Base-by-base conservation (phyloP, 768 basidiomycete species). In the Dictyophora rubrovolvata region DNA sequence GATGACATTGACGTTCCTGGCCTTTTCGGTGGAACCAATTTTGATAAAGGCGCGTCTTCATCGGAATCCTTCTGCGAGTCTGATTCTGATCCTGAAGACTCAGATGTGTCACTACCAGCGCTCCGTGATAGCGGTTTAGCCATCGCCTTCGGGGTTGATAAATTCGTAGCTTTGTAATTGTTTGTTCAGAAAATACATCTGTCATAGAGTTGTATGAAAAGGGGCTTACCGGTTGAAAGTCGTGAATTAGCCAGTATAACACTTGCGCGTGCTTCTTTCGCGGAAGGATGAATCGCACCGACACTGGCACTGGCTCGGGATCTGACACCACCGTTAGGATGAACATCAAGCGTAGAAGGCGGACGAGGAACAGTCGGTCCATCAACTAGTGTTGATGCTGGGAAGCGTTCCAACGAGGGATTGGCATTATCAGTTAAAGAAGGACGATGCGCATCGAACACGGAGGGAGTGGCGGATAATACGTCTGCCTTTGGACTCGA, bases 21-120 rank as follows among this genome's bases (percentile, higher is more conserved):
- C 36, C 88, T 77, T 52, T 74, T 77, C 11, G 87, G 86, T 0
- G 75, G 74, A 7, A 86, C 71, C 36, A 88, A 73, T 1, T 72
- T 75, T 0, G 85, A 83, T 36, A 91, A 75, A 12, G 87, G 88
- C 1, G 82, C 78, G 63, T 84, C 75, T 60, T 86, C 79, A 0
- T 68, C 72, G n/a, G 75, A 75, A 55, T 28, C 28, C 28, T 28
- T 28, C 28, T 80, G 82, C 22, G 77, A 79, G 35, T 74, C 74
- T 49, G 18, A 9, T 8, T 11, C 69, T 67, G 18, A 70, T 67
- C 14, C 69, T 21, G 53, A 60, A 3, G 68, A 65, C 12, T 61
- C 60, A 0, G 66, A 69, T 17, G 65, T 64, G 58, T 72, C 66
- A 5, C 65, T 61, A 7, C 49, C 60, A 42, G 47, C 11, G 23